phyloP scores from a whole-genome alignment of 176 grass and related monocot genomes.

The Carex scoparia region DNA sequence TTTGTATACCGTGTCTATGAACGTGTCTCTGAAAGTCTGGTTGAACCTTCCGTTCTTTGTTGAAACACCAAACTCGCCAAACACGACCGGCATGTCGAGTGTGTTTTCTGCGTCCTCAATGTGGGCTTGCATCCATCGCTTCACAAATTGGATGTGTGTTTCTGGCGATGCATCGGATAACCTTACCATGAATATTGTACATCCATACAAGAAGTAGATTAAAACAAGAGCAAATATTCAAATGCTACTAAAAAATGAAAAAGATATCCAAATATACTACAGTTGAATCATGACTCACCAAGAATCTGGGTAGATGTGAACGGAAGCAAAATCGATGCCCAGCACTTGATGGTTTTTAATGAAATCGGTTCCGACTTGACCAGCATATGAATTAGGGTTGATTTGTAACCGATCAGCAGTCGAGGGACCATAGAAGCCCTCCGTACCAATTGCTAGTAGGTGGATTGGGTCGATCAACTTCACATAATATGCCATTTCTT shows the following conservation, averaged over 20 bases:
- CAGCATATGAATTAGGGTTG: slow-evolving; percentile 46
- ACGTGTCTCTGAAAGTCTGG: slow-evolving; percentile 39
- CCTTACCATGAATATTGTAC: slow-evolving; percentile 26
- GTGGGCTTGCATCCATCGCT: slow-evolving; percentile 51
- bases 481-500: slow-evolving; percentile 66
- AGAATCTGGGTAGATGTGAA: slow-evolving; percentile 61
- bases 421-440: slow-evolving; percentile 67
- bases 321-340: slow-evolving; percentile 63
- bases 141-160: slow-evolving; percentile 31
- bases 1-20: slow-evolving; percentile 50
- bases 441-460: slow-evolving; percentile 47
- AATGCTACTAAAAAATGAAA: not conserved
- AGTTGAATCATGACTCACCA: slow-evolving; percentile 30
- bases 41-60: slow-evolving; percentile 33
- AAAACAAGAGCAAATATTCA: not conserved
- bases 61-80: slow-evolving; percentile 59
- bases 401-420: slow-evolving; percentile 27
- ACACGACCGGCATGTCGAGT: slow-evolving; percentile 54
- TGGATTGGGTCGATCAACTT: slow-evolving; percentile 57
- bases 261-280: not conserved
- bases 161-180: slow-evolving; percentile 26
- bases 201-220: not conserved
- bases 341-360: slow-evolving; percentile 55
- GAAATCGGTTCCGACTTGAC: slow-evolving; percentile 54
- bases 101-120: slow-evolving; percentile 39